Evolutionary conservation across 2,329 filamentous ascomycete genomes (phyloP), one percentile per base, ranked within the genome.

Genomic region (Aureobasidium sp.): DNA sequence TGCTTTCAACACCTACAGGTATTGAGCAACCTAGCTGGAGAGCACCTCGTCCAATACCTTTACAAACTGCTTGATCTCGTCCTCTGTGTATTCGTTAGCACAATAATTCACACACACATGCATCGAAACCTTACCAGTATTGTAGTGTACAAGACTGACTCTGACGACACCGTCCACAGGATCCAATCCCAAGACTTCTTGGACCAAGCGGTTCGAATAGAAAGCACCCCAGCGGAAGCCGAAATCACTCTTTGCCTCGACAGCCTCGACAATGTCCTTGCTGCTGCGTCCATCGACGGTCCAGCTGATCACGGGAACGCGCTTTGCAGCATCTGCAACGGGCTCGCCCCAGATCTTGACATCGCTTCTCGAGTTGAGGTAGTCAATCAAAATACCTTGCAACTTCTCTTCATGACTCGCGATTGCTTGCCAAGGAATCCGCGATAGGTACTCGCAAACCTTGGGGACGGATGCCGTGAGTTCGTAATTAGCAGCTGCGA

Each of bases 91-190:
- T 14, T 30, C 16, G 47, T 63, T 41, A 57, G 42, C 39, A 45
- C 39, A 27, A 64, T 5, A 3, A 34, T 27, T 30, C 7, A 41
- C 14, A 8, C 32, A 39, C n/a, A 16, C 16, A 51, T 59, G 36
- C 10, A 13, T 45, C 36, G 57, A 16, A 1, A 11, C 78, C 81
- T 77, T 68, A 84, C 82, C 69, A 3, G 85, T 88, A 67, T 90
- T 90, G 69, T 90, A 90, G 72, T 90, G 87, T 60, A 87, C 80
- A 77, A 89, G 78, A 67, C 85, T 88, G n/a, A 89, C 84, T 64
- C 88, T 79, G 5, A 88, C 79, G 9, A 90, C 82, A 0, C 86
- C 88, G 66, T 88, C 80, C 9, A 81, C 76, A 0, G 77, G 79
- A 54, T 88, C 72, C 30, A 74, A 53, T 0, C 78, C 78, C 41